Evolutionary conservation across 1,284 basidiomycete genomes (phyloP).

Genomic region (Pseudozyma sp.): DNA sequence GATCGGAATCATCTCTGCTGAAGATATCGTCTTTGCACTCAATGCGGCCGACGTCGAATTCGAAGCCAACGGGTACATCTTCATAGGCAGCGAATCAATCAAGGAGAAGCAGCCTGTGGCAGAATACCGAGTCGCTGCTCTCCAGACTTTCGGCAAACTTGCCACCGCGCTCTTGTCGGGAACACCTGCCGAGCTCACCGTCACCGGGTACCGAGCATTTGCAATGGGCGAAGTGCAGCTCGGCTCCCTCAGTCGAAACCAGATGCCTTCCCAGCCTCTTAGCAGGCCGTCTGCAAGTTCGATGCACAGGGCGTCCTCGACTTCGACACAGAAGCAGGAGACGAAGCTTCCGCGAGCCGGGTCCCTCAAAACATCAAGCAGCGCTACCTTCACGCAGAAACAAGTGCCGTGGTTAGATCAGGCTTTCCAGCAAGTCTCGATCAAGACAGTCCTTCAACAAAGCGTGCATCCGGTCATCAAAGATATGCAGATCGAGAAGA

Average conservation of each 20-base stretch:
- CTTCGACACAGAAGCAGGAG: slow-evolving; percentile 7
- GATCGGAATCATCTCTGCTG: slow-evolving; percentile 43
- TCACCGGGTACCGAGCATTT: slow-evolving; percentile 39
- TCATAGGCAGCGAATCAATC: slow-evolving; percentile 38
- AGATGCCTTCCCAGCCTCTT: slow-evolving; percentile 28
- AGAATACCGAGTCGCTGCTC: slow-evolving; percentile 20
- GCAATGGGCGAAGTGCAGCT: slow-evolving; percentile 40
- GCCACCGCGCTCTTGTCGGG: slow-evolving; percentile 26
- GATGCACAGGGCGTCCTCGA: slow-evolving; percentile 13
- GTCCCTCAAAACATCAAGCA: slow-evolving; percentile 19
- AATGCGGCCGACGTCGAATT: slow-evolving; percentile 31
- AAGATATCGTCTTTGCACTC: slow-evolving; percentile 46
- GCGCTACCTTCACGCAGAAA: slow-evolving; percentile 24
- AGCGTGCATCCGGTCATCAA: slow-evolving; percentile 22
- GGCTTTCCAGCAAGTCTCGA: slow-evolving; percentile 48
- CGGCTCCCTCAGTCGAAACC: slow-evolving; percentile 15
- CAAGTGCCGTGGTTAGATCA: slow-evolving; percentile 58
- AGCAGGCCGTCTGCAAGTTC: slow-evolving; percentile 27
- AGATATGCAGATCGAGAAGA: slow-evolving; percentile 26
- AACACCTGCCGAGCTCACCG: slow-evolving; percentile 21
- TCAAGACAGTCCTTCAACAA: slow-evolving; percentile 27
- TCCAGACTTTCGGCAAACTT: slow-evolving; percentile 32
- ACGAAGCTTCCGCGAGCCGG: slow-evolving; percentile 12
- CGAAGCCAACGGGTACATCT: slow-evolving; percentile 41
- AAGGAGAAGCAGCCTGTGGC: slow-evolving; percentile 24